Percentiles rank a stretch among this genome's conserved stretches.
Conservation (phyloP, 2,329 filamentous ascomycete genomes). For the Verticillium isaacii region DNA sequence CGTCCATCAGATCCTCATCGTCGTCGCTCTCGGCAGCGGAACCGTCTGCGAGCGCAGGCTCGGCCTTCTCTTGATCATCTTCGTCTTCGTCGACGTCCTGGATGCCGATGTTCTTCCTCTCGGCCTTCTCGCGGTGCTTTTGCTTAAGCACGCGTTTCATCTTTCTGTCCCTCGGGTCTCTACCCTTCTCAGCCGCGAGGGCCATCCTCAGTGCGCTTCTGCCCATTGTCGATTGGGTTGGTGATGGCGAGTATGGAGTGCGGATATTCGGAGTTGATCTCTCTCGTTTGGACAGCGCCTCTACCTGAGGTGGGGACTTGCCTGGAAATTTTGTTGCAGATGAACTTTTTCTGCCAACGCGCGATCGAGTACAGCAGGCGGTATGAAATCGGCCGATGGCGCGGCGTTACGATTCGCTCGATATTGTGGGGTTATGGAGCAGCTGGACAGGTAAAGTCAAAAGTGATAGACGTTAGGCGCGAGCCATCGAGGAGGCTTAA, state of each 20-base stretch:
- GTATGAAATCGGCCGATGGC: neutral
- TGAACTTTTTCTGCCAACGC: conserved; percentile 4
- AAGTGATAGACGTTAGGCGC: no score
- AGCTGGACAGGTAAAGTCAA: no score
- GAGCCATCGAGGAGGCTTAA: no score
- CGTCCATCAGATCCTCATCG: conserved; percentile 23
- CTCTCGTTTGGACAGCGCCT: neutral
- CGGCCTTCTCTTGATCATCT: conserved; percentile 17
- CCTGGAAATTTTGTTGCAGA: conserved; percentile 1
- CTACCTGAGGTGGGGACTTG: neutral
- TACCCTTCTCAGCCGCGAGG: conserved; percentile 49
- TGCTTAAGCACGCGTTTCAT: conserved; percentile 43
- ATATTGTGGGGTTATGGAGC: neutral
- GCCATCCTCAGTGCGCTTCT: conserved; percentile 49
- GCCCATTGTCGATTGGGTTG: conserved; percentile 26
- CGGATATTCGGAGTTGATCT: neutral
- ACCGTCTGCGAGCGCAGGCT: conserved; percentile 13
- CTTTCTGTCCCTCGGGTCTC: conserved; percentile 47
- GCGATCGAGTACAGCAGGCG: neutral
- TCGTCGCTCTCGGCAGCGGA: conserved; percentile 18
- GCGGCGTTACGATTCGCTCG: neutral
- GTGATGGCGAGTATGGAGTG: neutral
- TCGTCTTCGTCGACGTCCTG: conserved; percentile 25
- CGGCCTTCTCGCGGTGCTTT: conserved; percentile 32
- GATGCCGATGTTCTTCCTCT: conserved; percentile 17